Conservation (phyloP, 495 filamentous ascomycete genomes). For the Penicillium canariense region DNA sequence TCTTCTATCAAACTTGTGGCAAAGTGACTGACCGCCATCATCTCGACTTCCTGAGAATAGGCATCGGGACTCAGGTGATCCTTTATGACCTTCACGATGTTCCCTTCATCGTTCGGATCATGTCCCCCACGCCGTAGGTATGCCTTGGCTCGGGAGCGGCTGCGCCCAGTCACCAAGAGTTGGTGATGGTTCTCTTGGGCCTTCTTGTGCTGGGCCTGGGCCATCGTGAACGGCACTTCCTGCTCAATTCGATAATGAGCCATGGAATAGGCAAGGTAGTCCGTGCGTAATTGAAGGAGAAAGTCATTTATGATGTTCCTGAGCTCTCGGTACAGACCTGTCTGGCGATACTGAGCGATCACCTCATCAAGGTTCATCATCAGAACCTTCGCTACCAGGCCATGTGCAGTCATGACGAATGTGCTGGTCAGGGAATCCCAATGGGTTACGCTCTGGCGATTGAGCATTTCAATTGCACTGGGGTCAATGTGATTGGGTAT, state of each 20-base stretch:
- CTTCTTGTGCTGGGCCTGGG: constrained; percentile 18
- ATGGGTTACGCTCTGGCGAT: constrained; percentile 36
- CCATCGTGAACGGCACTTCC: constrained; percentile 39
- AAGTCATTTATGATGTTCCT: constrained; percentile 29
- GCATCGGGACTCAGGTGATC: constrained; percentile 40
- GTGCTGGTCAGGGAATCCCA: constrained; percentile 34
- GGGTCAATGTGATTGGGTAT: constrained; percentile 44
- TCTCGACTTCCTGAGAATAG: constrained; percentile 45
- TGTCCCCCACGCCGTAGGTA: constrained; percentile 16
- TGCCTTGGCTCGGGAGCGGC: constrained; percentile 8
- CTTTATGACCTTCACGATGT: constrained; percentile 20
- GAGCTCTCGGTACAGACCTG: constrained; percentile 34
- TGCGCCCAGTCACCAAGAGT: constrained; percentile 9
- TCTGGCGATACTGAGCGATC: constrained; percentile 37
- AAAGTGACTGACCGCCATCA: constrained; percentile 48
- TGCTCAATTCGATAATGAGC: constrained; percentile 31
- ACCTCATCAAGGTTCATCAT: constrained; percentile 30
- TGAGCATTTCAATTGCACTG: constrained; percentile 40
- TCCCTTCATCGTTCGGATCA: constrained; percentile 7
- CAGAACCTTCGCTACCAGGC: constrained; percentile 31
- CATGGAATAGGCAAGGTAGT: constrained; percentile 21
- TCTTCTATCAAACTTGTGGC: background rate
- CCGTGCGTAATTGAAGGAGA: constrained; percentile 17
- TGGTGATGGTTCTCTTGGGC: background rate
- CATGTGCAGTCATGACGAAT: constrained; percentile 31